Percentiles rank a stretch among this genome's conserved stretches.
These are phyloP conservation scores for Casuarina equisetifolia DNA, from an alignment of 306 rosid species.

Conservation along the genomic window DNA sequence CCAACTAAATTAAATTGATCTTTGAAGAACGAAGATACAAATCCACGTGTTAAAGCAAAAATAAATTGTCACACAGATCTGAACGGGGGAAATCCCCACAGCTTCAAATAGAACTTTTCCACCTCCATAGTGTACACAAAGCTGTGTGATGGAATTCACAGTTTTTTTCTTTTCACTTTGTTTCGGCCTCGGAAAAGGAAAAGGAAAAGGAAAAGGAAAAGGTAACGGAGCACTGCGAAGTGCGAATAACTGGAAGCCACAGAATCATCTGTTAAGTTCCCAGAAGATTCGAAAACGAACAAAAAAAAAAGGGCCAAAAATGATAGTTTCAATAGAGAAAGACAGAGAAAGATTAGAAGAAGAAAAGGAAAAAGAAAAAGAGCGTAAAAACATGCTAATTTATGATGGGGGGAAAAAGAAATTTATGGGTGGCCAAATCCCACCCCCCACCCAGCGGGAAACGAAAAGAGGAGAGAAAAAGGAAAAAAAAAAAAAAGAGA, in stretches of 20 bases:
- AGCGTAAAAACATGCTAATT: background rate
- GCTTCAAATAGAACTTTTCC: background rate
- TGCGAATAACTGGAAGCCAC: conserved; percentile 19
- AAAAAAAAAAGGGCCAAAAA: conserved; percentile 10
- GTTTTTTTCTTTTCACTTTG: conserved; percentile 3
- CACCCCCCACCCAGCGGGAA: background rate
- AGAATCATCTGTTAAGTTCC: conserved; percentile 20
- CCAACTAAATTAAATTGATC: background rate
- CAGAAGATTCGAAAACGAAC: conserved; percentile 9
- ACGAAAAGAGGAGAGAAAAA: background rate
- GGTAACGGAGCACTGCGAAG: conserved; percentile 11
- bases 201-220: conserved; percentile 15
- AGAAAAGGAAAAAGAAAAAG: background rate
- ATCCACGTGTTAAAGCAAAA: background rate
- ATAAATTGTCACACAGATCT: background rate
- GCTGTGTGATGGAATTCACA: background rate
- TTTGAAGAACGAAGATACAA: conserved; percentile 1
- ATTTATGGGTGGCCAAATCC: background rate
- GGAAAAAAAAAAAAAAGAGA: conserved; percentile 5
- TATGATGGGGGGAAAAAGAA: background rate
- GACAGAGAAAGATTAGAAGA: background rate
- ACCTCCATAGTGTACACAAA: background rate
- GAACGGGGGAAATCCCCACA: background rate
- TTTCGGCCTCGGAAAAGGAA: conserved; percentile 24
- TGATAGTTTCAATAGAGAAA: background rate